phyloP scores from a whole-genome alignment of 1,284 basidiomycete species.

The Microbotryum violaceum region DNA sequence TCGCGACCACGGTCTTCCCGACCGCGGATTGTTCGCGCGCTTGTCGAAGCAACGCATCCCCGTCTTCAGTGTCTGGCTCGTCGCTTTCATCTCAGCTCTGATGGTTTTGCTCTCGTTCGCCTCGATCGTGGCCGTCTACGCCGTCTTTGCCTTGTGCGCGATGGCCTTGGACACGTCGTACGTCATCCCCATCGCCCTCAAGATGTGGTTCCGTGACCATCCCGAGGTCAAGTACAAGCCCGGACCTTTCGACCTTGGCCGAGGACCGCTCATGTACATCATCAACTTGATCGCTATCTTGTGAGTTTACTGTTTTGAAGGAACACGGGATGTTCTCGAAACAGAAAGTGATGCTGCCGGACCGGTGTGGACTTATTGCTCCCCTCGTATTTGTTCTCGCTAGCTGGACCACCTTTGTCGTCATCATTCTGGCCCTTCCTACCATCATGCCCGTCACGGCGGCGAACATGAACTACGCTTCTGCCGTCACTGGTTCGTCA shows the following conservation, averaged over 20 bases:
- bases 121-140: conserved; percentile 66
- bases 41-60: conserved; percentile 60
- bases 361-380: too few relatives aligned
- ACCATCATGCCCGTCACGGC: conserved; percentile 60
- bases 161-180: conserved; percentile 53
- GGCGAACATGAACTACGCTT: conserved; percentile 69
- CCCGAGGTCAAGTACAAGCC: conserved; percentile 76
- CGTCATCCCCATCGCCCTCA: conserved; percentile 58
- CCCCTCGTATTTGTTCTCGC: too few relatives aligned
- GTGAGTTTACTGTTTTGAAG: too few relatives aligned
- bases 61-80: conserved; percentile 71
- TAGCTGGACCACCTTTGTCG: conserved; percentile 43
- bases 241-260: conserved; percentile 80
- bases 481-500: conserved; percentile 49
- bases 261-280: conserved; percentile 57
- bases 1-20: conserved; percentile 64
- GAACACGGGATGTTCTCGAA: too few relatives aligned
- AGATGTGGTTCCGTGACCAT: conserved; percentile 64
- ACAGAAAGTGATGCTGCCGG: too few relatives aligned
- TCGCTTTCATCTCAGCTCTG: conserved; percentile 53
- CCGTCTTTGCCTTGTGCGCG: conserved; percentile 72
- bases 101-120: conserved; percentile 63
- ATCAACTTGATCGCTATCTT: conserved; percentile 56
- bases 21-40: conserved; percentile 67
- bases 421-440: conserved; percentile 49